A percentile compares a stretch with the other conserved stretches of the same genome.
phyloP scores from a whole-genome alignment of 768 basidiomycete genomes.

The Xerocomus brunneocitrinus region DNA sequence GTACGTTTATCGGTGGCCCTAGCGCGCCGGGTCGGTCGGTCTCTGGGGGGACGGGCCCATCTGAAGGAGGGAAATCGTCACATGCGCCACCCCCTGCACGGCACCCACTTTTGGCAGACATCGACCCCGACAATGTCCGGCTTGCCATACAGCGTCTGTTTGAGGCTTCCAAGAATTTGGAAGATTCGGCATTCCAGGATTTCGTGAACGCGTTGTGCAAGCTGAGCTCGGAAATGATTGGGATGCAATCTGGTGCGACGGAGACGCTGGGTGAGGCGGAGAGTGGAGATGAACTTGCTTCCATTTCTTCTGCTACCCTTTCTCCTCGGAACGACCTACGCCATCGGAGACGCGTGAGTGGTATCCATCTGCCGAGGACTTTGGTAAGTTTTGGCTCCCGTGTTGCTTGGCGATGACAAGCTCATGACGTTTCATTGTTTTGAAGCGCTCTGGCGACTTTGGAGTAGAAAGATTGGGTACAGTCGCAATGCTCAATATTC shows the following conservation, averaged over 20 bases:
- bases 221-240: constrained; percentile 89
- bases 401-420: neutral
- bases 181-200: constrained; percentile 74
- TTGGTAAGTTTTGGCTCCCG: constrained; percentile 46
- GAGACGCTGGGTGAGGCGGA: constrained; percentile 27
- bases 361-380: constrained; percentile 78
- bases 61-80: constrained; percentile 17
- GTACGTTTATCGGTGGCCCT: constrained; percentile 31
- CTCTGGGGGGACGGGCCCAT: constrained; percentile 26
- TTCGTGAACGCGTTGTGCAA: constrained; percentile 78
- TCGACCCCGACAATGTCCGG: constrained; percentile 73
- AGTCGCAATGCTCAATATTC: constrained; percentile 77
- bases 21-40: constrained; percentile 36
- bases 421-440: neutral
- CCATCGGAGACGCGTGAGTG: constrained; percentile 75
- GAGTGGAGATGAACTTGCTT: constrained; percentile 31
- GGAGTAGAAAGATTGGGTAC: constrained; percentile 84
- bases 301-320: constrained; percentile 32
- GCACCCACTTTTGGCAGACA: constrained; percentile 64
- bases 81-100: constrained; percentile 28
- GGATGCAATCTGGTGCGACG: constrained; percentile 60
- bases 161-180: constrained; percentile 78
- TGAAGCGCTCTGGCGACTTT: constrained; percentile 85
- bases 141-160: constrained; percentile 77
- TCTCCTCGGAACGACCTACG: constrained; percentile 40